These are phyloP conservation scores for Dissoconium aciculare DNA, from an alignment of 2,329 filamentous ascomycete species.

Conservation along the genomic window DNA sequence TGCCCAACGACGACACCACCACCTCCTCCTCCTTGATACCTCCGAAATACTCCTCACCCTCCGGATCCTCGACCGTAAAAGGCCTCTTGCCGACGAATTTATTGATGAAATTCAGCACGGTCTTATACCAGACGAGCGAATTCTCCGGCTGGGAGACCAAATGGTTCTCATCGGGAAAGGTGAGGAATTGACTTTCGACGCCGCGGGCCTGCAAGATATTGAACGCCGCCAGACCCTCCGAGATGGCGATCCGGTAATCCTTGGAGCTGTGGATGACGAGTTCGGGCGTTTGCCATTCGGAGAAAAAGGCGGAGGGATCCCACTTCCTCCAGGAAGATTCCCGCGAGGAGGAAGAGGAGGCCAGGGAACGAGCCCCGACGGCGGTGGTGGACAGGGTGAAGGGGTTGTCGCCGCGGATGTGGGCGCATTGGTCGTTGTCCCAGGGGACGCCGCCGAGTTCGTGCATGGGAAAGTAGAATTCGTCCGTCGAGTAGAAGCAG, in stretches of 20 bases:
- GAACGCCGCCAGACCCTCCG: conserved; percentile 72
- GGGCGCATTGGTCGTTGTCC: too few species aligned
- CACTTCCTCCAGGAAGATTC: conserved; percentile 24
- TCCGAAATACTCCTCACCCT: conserved; percentile 18
- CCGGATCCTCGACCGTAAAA: conserved; percentile 25
- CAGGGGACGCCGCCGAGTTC: conserved; percentile 38
- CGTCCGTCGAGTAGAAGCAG: conserved; percentile 29
- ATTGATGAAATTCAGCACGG: conserved; percentile 66
- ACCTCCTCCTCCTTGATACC: conserved; percentile 18
- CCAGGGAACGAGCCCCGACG: too few species aligned
- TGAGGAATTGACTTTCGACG: conserved; percentile 62
- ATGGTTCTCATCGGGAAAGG: conserved; percentile 67
- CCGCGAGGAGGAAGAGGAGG: conserved; percentile 4
- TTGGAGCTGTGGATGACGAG: conserved; percentile 81
- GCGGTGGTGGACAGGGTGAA: conserved; percentile 10
- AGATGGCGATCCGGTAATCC: conserved; percentile 75
- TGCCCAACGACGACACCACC: too few species aligned
- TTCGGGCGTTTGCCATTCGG: conserved; percentile 73
- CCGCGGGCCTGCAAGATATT: conserved; percentile 65
- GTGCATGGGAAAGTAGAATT: conserved; percentile 41
- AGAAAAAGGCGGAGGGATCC: conserved; percentile 41
- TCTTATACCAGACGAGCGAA: conserved; percentile 73
- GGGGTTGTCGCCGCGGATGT: too few species aligned
- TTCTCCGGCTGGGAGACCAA: conserved; percentile 91
- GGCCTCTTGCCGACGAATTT: conserved; percentile 39